Base-by-base conservation (phyloP, 2,329 filamentous ascomycete genomes). In the Zasmidium cellare region DNA sequence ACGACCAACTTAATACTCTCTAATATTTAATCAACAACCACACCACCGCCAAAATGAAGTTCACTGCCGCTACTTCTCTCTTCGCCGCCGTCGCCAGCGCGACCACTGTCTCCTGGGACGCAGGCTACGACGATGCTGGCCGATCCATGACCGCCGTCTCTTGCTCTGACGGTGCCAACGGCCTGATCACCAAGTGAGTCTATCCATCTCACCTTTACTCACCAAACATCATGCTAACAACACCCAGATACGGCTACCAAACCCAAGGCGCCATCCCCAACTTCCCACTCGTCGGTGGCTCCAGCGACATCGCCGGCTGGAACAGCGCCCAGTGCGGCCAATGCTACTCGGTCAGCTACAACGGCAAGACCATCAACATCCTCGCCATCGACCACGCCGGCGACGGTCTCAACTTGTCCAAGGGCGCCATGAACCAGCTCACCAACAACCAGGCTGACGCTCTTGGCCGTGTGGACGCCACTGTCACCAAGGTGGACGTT, bases 101-200 rank as follows among this genome's bases (percentile, higher is more conserved):
- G 3, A 56, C 55, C 65, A 66, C 78, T 67, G 69, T 80, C 61
- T 87, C 87, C 63, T 93, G 87, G 75, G 89, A 92, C 76, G 75
- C 77, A 19, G 85, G 82, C 70, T 94, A 90, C 76, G 89, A 92
- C 70, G 77, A 87, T 62, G 72, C 71, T 47, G 64, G 65, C 59
- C 82, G 85, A 57, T 78, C 82, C 46, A 72, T 92, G 55, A 79
- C 75, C 31, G 72, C 69, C 3, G 80, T 91, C 46, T 72, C 86
- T 60, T 91, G 88, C 82, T 88, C 84, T 28, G 84, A 90, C 69
- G 88, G 88, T 55, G 48, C 61, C 60, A 87, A 90, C 74, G 88
- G 88, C 57, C 80, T 91, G 61, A 83, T 84, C 62, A 85, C 82
- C 66, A 81, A 79, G 67, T 41, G 35, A 41, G 35, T 14, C 35